Evolutionary conservation across 371 early-diverging fungal species (phyloP), one percentile per base, ranked within the genome.

Genomic region (Apophysomyces elegans): DNA sequence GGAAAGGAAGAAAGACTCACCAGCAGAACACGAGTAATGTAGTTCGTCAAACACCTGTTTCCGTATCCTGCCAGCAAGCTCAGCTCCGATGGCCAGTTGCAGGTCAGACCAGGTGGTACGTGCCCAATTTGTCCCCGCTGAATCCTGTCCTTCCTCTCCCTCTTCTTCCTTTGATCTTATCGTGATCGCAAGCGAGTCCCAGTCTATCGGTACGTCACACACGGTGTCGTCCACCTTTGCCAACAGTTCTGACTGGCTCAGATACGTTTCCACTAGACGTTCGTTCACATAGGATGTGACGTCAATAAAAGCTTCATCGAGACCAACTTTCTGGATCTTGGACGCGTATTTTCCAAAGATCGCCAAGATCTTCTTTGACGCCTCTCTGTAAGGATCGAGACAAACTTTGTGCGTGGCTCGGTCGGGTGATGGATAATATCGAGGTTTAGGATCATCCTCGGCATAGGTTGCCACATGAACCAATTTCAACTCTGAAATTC

Each of bases 261-360:
- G 74, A 67, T 86, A 84, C 47, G 76, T 70, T 5, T 75, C 78
- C 58, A 73, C 65, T 12, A 94, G 74, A 13, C 81, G 71, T 41
- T 83, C 64, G 58, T 91, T 86, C 0, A 93, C 91, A 21, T 75
- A 68, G 8, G 83, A 84, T 5, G 96, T 91, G 11, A 93, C 84
- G 73, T 97, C 98, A 75, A 97, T 75, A 65, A 88, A 96, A 0
- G 91, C 94, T 71, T 97, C 97, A 67, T 96, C 95, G n/a, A 86
- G 67, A 0, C 92, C 90, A 35, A 90, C 86, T 67, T 90, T 90
- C 71, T 88, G 86, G 16, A 87, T 74, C 0, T 70, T 84, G 11
- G 74, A 66, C 44, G 84, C 82, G 50, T 82, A 71, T 13, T 76
- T 75, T 44, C 77, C 64, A 61, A 96, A 84, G 7, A 95, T 81